Conservation (phyloP, 306 rosid genomes). For the Castanea sativa region DNA sequence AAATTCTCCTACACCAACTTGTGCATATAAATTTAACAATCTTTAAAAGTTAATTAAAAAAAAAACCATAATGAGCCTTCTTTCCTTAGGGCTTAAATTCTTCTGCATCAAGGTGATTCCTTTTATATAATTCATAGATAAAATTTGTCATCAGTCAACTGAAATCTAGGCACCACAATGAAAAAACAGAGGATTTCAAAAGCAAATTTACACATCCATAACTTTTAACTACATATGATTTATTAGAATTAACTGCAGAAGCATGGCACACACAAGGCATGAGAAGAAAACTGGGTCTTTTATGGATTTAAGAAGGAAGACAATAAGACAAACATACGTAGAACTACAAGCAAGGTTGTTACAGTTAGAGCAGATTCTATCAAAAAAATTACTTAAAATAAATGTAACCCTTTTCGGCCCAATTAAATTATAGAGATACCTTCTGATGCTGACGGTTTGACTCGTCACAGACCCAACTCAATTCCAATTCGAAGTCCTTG, state of each 20-base stretch:
- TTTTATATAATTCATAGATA: background rate
- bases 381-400: background rate
- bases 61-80: background rate
- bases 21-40: too few relatives aligned
- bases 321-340: too few relatives aligned
- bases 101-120: background rate
- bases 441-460: constrained; percentile 89
- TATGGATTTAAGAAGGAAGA: too few relatives aligned
- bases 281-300: background rate
- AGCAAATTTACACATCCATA: background rate
- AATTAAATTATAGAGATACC: constrained; percentile 34
- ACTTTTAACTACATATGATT: background rate
- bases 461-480: constrained; percentile 99
- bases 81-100: too few relatives aligned
- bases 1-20: too few relatives aligned
- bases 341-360: background rate
- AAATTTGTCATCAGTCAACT: background rate
- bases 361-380: background rate
- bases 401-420: too few relatives aligned
- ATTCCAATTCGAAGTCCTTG: constrained; percentile 88
- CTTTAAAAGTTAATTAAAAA: background rate
- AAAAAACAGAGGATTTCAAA: background rate
- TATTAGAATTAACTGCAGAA: background rate
- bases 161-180: background rate
- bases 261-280: background rate